Conservation (phyloP, 495 filamentous ascomycete genomes). For the Talaromyces wortmannii region DNA sequence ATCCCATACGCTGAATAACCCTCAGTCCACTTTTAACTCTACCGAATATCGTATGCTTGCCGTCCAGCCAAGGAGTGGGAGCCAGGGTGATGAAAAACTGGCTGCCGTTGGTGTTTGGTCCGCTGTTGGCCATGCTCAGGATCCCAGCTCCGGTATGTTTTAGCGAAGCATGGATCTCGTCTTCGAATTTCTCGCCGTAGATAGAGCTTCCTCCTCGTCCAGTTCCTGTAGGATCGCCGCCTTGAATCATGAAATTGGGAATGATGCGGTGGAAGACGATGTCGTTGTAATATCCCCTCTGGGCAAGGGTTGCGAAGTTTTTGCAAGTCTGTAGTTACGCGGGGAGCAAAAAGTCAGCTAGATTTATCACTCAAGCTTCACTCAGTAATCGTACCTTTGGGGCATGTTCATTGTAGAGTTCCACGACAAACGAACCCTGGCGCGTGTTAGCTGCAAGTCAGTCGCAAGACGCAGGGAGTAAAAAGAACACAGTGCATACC, state of each 20-base stretch:
- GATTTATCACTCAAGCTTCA: neutral
- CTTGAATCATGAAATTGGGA: constrained; percentile 94
- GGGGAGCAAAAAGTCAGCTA: constrained; percentile 9
- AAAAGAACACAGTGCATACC: constrained; percentile 35
- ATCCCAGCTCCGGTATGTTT: constrained; percentile 95
- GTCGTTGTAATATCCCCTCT: constrained; percentile 78
- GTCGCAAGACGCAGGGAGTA: neutral
- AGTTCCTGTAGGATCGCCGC: constrained; percentile 92
- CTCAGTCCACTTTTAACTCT: constrained; percentile 79
- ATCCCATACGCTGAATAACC: constrained; percentile 81
- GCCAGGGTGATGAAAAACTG: constrained; percentile 88
- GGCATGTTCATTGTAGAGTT: constrained; percentile 81
- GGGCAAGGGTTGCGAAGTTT: constrained; percentile 77
- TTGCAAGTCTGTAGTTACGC: constrained; percentile 57
- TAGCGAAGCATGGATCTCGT: constrained; percentile 71
- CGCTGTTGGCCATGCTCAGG: constrained; percentile 92
- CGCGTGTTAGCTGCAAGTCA: constrained; percentile 11
- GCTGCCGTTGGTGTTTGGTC: constrained; percentile 88
- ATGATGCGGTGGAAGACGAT: constrained; percentile 92
- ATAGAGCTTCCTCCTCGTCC: constrained; percentile 86
- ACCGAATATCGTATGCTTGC: constrained; percentile 97
- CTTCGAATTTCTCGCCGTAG: constrained; percentile 92
- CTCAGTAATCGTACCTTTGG: constrained; percentile 46
- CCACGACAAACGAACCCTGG: constrained; percentile 74
- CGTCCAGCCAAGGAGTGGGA: constrained; percentile 94